phyloP scores from a whole-genome alignment of 352 stramenopile species.

The Globisporangium paroecandrum region DNA sequence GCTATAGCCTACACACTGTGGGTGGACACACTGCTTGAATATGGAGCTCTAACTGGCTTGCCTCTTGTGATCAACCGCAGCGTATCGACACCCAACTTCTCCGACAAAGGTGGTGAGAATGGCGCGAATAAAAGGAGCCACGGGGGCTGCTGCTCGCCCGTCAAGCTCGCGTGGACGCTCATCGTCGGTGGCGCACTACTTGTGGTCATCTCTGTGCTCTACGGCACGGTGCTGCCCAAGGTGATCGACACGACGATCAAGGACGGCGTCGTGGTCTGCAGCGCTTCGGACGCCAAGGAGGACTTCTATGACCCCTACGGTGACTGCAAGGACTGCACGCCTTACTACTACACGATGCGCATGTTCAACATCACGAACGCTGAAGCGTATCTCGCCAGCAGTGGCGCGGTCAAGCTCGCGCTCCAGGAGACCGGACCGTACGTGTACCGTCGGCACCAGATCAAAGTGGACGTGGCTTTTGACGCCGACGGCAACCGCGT shows the following conservation, averaged over 20 bases:
- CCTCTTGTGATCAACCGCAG: background rate
- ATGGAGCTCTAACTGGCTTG: background rate
- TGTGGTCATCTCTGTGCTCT: constrained; percentile 32
- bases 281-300: constrained; percentile 24
- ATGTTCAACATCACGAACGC: constrained; percentile 29
- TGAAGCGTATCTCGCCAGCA: constrained; percentile 25
- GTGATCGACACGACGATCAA: constrained; percentile 38
- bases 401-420: constrained; percentile 18
- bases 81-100: background rate
- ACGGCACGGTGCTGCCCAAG: constrained; percentile 30
- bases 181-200: constrained; percentile 30
- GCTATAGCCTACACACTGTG: background rate
- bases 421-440: constrained; percentile 26
- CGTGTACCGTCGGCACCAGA: constrained; percentile 33
- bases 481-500: constrained; percentile 32
- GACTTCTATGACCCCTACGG: constrained; percentile 45
- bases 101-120: background rate
- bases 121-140: background rate
- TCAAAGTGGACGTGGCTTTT: constrained; percentile 23
- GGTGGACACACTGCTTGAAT: background rate
- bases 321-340: constrained; percentile 48
- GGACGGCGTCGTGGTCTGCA: constrained; percentile 36
- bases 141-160: constrained; percentile 27
- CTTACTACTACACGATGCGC: constrained; percentile 45
- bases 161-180: constrained; percentile 24